Evolutionary conservation across 805 yeast genomes (phyloP), one percentile per base, ranked within the genome.

Genomic region (Pichia rugopelliculosa): DNA sequence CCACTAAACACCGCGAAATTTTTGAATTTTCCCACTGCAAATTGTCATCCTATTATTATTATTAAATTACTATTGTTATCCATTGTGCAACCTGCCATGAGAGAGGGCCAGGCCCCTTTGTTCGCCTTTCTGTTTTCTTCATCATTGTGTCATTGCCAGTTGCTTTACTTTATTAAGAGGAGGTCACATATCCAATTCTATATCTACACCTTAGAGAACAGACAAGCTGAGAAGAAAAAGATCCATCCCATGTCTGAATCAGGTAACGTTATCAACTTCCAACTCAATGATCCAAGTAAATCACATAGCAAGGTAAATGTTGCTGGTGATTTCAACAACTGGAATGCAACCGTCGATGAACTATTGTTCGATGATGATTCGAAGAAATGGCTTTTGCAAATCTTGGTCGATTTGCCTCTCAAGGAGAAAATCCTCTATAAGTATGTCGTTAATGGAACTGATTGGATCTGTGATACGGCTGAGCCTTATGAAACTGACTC

Each of bases 401-500:
- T 50, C n/a, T 15, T 42, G 6, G 37, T 42, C 3, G 37, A 44
- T n/a, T 33, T 39, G 1, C 44, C 41, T 9, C 41, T 15, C 3
- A 42, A 40, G 6, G 27, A 44, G 2, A 58, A 57, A 41, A 42
- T 59, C 36, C 39, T 48, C 18, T 65, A 61, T 51, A 65, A 65
- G 42, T 65, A 59, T 44, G 61, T 65, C 6, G 52, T 57, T 18
- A 54, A 62, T 45, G 59, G 53, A 1, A 27, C 42, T 3, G 48
- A 52, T 12, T 65, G 69, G 69, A 45, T 61, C 13, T 59, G 60
- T 47, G 58, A 61, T 47, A 37, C 36, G 7, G 17, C 43, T 10
- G 46, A 52, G 34, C 56, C 58, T 1, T 39, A 45, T 6, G 67
- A 61, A 44, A 40, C 41, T 1, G 67, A 64, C 45, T 54, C 20